These are phyloP conservation scores for Cercophora samala DNA, from an alignment of 495 filamentous ascomycete genomes.

Conservation along the genomic window DNA sequence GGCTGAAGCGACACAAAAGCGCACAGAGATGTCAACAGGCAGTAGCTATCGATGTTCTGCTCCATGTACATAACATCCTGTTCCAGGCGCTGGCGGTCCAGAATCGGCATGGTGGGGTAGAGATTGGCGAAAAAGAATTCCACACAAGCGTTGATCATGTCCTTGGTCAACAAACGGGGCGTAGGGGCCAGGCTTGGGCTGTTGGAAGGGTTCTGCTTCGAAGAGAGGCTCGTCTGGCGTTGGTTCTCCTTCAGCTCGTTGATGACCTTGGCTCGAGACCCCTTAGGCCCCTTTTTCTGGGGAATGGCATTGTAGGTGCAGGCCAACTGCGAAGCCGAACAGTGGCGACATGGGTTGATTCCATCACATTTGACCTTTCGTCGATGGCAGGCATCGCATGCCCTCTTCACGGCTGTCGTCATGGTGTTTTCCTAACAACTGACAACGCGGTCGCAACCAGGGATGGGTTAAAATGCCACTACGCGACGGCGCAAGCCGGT, in stretches of 20 bases:
- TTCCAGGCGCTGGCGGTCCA: conserved; percentile 65
- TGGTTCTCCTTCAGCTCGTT: conserved; percentile 68
- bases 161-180: conserved; percentile 55
- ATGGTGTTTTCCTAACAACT: conserved; percentile 47
- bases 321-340: conserved; percentile 59
- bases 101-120: conserved; percentile 79
- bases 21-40: conserved; percentile 72
- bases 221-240: conserved; percentile 55
- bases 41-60: conserved; percentile 70
- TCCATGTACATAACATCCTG: conserved; percentile 61
- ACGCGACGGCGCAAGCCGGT: conserved; percentile 25
- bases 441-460: conserved; percentile 16
- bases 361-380: conserved; percentile 79
- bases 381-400: conserved; percentile 79
- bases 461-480: conserved; percentile 17
- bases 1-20: conserved; percentile 85
- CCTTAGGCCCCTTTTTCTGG: conserved; percentile 84
- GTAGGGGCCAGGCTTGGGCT: conserved; percentile 47
- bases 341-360: conserved; percentile 68
- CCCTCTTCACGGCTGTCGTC: conserved; percentile 60
- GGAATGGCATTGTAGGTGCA: conserved; percentile 83
- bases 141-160: conserved; percentile 65
- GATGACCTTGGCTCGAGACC: conserved; percentile 77
- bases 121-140: conserved; percentile 83
- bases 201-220: conserved; percentile 45